These are phyloP conservation scores for Blepharisma japonicum DNA, from an alignment of 73 alveolate species.

Conservation along the genomic window DNA sequence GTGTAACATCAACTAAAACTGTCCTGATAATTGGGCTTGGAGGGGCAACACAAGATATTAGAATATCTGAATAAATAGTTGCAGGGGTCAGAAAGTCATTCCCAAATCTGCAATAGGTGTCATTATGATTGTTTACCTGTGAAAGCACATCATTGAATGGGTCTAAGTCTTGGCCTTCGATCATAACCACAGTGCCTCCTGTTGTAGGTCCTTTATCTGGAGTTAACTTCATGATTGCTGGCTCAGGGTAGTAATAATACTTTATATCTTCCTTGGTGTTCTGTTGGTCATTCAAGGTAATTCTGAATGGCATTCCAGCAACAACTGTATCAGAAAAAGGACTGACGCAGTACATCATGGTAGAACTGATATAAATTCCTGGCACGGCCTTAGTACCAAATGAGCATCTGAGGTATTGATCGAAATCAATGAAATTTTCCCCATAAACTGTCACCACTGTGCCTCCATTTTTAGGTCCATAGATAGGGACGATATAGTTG, in stretches of 20 bases:
- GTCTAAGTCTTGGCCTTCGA: conserved; percentile 81
- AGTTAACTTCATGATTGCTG: conserved; percentile 64
- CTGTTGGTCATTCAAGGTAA: conserved; percentile 83
- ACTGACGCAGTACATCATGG: conserved; percentile 68
- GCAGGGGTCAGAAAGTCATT: conserved; percentile 67
- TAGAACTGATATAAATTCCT: conserved; percentile 70
- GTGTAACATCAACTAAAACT: conserved; percentile 75
- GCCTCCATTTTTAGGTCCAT: conserved; percentile 91
- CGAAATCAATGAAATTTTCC: conserved; percentile 81
- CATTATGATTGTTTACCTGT: conserved; percentile 57
- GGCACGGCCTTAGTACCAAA: conserved; percentile 87
- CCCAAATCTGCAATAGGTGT: conserved; percentile 78
- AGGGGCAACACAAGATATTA: conserved; percentile 78
- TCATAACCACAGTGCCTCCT: conserved; percentile 76
- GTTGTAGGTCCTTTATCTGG: conserved; percentile 92
- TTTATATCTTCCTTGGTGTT: conserved; percentile 70
- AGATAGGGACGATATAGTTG: conserved; percentile 76
- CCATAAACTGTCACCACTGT: conserved; percentile 90
- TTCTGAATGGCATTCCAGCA: conserved; percentile 76
- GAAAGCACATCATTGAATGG: conserved; percentile 74
- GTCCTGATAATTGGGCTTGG: conserved; percentile 75
- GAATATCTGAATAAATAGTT: conserved; percentile 69
- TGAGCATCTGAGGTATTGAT: conserved; percentile 80
- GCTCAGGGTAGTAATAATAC: conserved; percentile 81
- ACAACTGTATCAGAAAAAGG: conserved; percentile 86